Evolutionary conservation across 805 yeast species (phyloP).

Genomic region (Dipodascus albidus): DNA sequence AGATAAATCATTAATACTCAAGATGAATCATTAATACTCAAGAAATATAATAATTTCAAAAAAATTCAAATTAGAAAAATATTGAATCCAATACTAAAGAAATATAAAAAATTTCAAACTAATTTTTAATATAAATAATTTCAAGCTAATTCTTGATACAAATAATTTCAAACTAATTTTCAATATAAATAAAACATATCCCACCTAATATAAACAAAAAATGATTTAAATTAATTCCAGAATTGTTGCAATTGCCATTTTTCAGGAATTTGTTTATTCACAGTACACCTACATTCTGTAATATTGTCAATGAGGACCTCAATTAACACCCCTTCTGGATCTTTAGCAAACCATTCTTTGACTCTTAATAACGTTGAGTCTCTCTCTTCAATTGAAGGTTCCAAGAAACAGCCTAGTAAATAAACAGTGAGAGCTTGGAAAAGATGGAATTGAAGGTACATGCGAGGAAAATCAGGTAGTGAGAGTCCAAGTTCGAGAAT

Average conservation of each 20-base stretch:
- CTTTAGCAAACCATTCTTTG: not conserved
- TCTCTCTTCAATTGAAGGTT: not conserved
- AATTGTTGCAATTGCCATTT: not conserved
- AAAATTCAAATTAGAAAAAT: too few species aligned
- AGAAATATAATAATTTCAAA: too few species aligned
- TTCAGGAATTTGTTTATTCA: not conserved
- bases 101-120: too few species aligned
- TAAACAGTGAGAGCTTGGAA: not conserved
- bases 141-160: too few species aligned
- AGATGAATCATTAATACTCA: too few species aligned
- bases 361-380: not conserved
- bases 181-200: too few species aligned
- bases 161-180: too few species aligned
- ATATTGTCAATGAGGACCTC: not conserved
- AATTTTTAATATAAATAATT: too few species aligned
- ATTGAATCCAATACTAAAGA: too few species aligned
- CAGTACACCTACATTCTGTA: not conserved
- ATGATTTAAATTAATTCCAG: not conserved
- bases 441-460: not conserved
- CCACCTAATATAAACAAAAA: too few species aligned
- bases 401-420: not conserved
- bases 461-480: not conserved
- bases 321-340: not conserved
- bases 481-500: not conserved
- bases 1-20: too few species aligned